Conservation (phyloP, 164 flowering plant genomes). For the Annona cherimola region DNA sequence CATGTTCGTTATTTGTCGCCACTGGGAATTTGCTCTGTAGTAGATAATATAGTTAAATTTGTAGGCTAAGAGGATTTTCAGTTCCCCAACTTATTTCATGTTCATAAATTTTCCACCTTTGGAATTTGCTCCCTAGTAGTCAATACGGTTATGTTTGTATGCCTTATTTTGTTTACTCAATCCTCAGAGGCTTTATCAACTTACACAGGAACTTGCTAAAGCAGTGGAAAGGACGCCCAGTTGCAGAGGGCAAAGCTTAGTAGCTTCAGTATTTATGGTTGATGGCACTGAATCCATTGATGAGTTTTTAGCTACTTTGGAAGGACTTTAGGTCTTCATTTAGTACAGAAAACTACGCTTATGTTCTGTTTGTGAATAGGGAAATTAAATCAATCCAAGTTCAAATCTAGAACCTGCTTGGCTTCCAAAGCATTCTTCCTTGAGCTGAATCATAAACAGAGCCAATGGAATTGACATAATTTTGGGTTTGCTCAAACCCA, state of each 20-base stretch:
- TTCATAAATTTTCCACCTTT: background rate
- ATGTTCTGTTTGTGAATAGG: too few species aligned
- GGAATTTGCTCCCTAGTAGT: too few species aligned
- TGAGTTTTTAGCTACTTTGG: background rate
- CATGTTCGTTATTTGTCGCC: background rate
- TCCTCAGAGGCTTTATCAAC: slow-evolving; percentile 32
- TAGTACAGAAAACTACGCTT: too few species aligned
- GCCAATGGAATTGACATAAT: too few species aligned
- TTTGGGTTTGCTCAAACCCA: too few species aligned
- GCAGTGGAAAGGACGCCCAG: slow-evolving; percentile 20
- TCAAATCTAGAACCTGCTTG: too few species aligned
- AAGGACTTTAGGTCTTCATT: background rate
- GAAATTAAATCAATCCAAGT: too few species aligned
- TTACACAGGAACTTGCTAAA: slow-evolving; percentile 43
- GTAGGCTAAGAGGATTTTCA: background rate
- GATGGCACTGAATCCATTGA: background rate
- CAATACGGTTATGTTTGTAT: too few species aligned
- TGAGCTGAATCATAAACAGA: too few species aligned
- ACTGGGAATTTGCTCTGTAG: background rate
- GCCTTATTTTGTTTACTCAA: too few species aligned
- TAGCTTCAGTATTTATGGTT: background rate
- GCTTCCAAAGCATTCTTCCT: too few species aligned
- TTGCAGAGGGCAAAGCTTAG: slow-evolving; percentile 32
- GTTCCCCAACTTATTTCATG: background rate
- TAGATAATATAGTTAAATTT: background rate